Evolutionary conservation across 2,329 filamentous ascomycete genomes (phyloP).

Genomic region (Neopestalotiopsis sp.): DNA sequence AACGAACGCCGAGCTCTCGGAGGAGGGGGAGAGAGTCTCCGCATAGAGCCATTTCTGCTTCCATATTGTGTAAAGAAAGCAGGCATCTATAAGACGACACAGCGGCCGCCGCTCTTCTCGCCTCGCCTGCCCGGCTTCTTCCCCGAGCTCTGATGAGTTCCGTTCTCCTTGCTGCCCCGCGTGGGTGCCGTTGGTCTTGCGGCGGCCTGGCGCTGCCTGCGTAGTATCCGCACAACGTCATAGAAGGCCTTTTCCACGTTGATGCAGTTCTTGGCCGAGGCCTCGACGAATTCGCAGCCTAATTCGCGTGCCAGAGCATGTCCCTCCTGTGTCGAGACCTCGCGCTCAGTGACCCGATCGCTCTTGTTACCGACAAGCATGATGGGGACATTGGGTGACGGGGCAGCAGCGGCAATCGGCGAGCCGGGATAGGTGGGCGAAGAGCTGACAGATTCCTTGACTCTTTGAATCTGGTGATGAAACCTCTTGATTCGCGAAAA

Average conservation of each 20-base stretch:
- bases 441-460: slow-evolving; percentile 86
- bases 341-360: slow-evolving; percentile 92
- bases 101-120: slow-evolving; percentile 29
- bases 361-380: slow-evolving; percentile 99
- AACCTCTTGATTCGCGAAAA: slow-evolving; percentile 95
- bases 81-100: slow-evolving; percentile 46
- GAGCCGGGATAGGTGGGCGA: slow-evolving; percentile 80
- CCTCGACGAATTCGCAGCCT: slow-evolving; percentile 95
- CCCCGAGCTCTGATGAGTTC: slow-evolving; percentile 17
- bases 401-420: slow-evolving; percentile 64
- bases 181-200: slow-evolving; percentile 41
- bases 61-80: background rate
- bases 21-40: too few relatives aligned
- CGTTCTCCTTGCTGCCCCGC: slow-evolving; percentile 27
- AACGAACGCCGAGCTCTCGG: background rate
- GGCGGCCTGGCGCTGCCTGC: slow-evolving; percentile 75
- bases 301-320: slow-evolving; percentile 89
- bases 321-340: slow-evolving; percentile 96
- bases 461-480: slow-evolving; percentile 94
- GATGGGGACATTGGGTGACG: slow-evolving; percentile 79
- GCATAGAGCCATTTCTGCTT: background rate
- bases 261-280: slow-evolving; percentile 96
- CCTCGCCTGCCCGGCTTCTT: background rate
- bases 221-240: slow-evolving; percentile 90
- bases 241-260: slow-evolving; percentile 99